Evolutionary conservation across 2,329 filamentous ascomycete genomes (phyloP), one percentile per base, ranked within the genome.

Genomic region (Xylariales sp.): DNA sequence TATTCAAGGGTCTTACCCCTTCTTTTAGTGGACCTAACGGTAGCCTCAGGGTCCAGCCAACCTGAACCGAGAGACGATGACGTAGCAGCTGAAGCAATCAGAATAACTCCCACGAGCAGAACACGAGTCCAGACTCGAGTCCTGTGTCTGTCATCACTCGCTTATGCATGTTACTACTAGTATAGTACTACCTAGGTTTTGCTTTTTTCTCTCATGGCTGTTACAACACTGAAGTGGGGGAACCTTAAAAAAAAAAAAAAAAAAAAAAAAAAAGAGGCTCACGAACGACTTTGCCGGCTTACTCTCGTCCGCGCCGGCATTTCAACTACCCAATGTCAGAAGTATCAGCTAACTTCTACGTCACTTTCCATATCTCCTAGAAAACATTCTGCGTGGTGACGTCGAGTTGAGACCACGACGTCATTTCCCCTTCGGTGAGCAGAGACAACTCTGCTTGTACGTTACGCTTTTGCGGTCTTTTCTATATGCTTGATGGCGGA

Each of bases 381-480:
- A 36, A 32, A 30, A 45, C 4, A 16, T 59, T 14, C 58, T 68
- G 62, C 60, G 57, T n/a, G 18, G 52, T 68, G 69, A 71, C 69
- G 56, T 68, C 16, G 36, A 52, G 39, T 30, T 23, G n/a, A 16
- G n/a, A 39, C 5, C 28, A 9, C 62, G 46, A 65, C 58, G 64
- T 64, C 48, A 62, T 55, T 64, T 58, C 46, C n/a, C 10, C 50
- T 65, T 70, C 68, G 69, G 69, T 71, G 69, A 70, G 53, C 41
- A 53, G 48, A 48, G 56, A 41, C 41, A 50, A 9, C 50, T 39
- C 39, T 45, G 41, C 32, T 32, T 32, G 59, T 52, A 53, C 54
- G 16, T 16, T 39, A 50, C n/a, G 53, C 36, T 30, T 46, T n/a
- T 12, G 63, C 39, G 8, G 39, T 43, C 55, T 54, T 62, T 62